Percentiles rank a stretch among this genome's conserved stretches.
Conservation (phyloP, 805 yeast species). For the Yamadazyma tumulicola region DNA sequence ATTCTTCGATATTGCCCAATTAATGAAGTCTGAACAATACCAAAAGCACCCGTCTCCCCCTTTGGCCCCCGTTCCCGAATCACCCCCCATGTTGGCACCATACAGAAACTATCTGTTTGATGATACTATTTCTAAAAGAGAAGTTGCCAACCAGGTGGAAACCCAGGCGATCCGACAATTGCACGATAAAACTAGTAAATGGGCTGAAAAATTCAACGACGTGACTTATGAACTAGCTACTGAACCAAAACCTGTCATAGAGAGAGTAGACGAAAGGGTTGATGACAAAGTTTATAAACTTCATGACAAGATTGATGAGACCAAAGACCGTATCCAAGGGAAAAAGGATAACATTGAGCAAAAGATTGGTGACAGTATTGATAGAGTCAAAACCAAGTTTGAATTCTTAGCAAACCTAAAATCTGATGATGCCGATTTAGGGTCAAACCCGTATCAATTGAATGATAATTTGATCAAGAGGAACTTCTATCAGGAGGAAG, state of each 20-base stretch:
- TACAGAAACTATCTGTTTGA: neutral
- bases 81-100: too few relatives aligned
- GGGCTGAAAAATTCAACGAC: conserved; percentile 15
- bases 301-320: conserved; percentile 12
- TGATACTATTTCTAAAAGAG: neutral
- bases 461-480: conserved; percentile 7
- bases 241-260: conserved; percentile 18
- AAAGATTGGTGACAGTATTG: conserved; percentile 2
- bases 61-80: too few relatives aligned
- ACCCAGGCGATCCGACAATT: conserved; percentile 21
- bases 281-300: conserved; percentile 16
- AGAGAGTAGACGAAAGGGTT: conserved; percentile 17
- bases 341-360: conserved; percentile 10
- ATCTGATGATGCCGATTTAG: neutral
- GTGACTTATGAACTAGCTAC: conserved; percentile 18
- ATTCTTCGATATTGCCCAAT: conserved; percentile 8
- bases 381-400: conserved; percentile 4
- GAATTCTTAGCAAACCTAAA: neutral
- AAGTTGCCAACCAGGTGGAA: conserved; percentile 7
- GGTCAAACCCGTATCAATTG: neutral
- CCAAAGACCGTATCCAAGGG: conserved; percentile 9
- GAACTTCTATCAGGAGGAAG: conserved; percentile 2
- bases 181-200: conserved; percentile 14
- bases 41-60: neutral
- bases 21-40: neutral